These are phyloP conservation scores for Dissophora ornata DNA, from an alignment of 192 early-diverging fungal genomes.

Conservation along the genomic window DNA sequence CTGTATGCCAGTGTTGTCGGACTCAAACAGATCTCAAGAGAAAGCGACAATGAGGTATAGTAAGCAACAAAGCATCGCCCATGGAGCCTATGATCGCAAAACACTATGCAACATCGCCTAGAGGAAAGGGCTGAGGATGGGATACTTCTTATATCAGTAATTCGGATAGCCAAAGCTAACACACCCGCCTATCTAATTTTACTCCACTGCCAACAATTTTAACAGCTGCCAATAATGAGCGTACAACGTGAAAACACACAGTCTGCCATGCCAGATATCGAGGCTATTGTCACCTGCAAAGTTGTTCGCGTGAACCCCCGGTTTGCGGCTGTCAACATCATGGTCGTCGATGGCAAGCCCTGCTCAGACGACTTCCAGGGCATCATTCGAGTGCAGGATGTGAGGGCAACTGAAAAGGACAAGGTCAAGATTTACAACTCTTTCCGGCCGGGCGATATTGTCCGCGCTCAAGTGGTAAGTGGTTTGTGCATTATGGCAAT, in stretches of 20 bases:
- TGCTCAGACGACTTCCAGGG: slow-evolving; percentile 92
- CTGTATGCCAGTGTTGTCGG: slow-evolving; percentile 76
- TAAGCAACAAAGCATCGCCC: no score
- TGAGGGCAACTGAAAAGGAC: slow-evolving; percentile 94
- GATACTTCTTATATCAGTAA: no score
- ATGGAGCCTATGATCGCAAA: no score
- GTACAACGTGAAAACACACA: slow-evolving; percentile 74
- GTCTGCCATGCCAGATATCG: slow-evolving; percentile 81
- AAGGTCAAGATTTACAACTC: slow-evolving; percentile 90
- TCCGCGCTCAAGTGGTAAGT: slow-evolving; percentile 75
- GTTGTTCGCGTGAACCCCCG: slow-evolving; percentile 91
- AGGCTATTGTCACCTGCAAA: slow-evolving; percentile 80
- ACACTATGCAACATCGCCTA: no score
- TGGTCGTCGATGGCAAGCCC: slow-evolving; percentile 86
- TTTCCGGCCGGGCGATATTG: slow-evolving; percentile 95
- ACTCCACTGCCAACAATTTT: no score
- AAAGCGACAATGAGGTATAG: slow-evolving; percentile 33
- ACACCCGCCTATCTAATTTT: no score
- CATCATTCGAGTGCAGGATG: slow-evolving; percentile 91
- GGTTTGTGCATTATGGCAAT: not conserved
- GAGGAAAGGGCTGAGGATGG: no score
- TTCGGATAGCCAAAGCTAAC: no score
- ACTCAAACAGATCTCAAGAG: slow-evolving; percentile 39
- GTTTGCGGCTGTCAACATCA: slow-evolving; percentile 88
- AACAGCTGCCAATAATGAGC: slow-evolving; percentile 62